Evolutionary conservation across 2,329 filamentous ascomycete genomes (phyloP).

Genomic region (Fusarium veterinarium): DNA sequence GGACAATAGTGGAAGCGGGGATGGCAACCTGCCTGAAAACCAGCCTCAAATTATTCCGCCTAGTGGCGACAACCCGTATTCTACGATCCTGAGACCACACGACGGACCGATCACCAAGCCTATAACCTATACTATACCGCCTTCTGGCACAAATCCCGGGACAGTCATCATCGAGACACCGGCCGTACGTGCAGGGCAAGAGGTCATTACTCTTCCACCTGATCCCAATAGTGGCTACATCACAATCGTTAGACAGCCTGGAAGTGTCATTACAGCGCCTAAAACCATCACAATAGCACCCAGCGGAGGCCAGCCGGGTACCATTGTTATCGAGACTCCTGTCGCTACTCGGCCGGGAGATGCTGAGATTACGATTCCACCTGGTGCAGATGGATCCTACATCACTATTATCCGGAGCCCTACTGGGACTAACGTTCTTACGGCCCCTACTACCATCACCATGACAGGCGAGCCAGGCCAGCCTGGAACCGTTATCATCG

Average conservation of each 20-base stretch:
- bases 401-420: constrained; percentile 19
- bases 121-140: constrained; percentile 14
- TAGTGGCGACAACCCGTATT: constrained; percentile 3
- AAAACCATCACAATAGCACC: constrained; percentile 20
- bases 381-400: constrained; percentile 11
- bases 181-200: constrained; percentile 4
- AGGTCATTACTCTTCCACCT: constrained; percentile 19
- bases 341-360: background rate
- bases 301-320: constrained; percentile 12
- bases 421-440: constrained; percentile 13
- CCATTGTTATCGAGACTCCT: constrained; percentile 28
- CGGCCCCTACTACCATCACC: constrained; percentile 12
- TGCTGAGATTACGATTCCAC: constrained; percentile 17
- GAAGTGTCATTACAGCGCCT: constrained; percentile 4
- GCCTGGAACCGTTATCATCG: constrained; percentile 24
- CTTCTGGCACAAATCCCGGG: constrained; percentile 7
- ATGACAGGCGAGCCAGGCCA: constrained; percentile 5
- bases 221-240: constrained; percentile 24
- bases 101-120: constrained; percentile 21
- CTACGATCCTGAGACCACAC: constrained; percentile 18
- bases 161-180: constrained; percentile 29
- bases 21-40: background rate
- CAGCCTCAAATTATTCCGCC: constrained; percentile 18
- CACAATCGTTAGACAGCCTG: constrained; percentile 13
- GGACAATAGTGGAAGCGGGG: background rate